A percentile compares a stretch with the other conserved stretches of the same genome.
Conservation (phyloP, 2,329 filamentous ascomycete genomes). For the Penicillium capsulatum region DNA sequence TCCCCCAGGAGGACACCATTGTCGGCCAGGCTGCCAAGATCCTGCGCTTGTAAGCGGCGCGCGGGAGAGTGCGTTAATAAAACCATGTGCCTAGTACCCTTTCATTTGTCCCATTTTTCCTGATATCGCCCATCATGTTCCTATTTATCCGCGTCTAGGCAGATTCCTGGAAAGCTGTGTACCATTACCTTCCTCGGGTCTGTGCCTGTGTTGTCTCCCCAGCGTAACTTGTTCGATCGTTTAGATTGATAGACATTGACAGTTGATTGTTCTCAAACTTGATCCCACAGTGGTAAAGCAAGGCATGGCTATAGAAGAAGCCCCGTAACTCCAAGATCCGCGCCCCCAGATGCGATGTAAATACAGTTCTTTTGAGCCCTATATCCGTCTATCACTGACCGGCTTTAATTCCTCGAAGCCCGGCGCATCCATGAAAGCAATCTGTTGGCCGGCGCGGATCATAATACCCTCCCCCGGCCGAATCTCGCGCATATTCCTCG, state of each 20-base stretch:
- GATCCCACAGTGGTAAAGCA: no score
- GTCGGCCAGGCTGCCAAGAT: constrained; percentile 86
- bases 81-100: constrained; percentile 34
- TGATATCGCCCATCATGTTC: constrained; percentile 24
- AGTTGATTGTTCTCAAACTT: constrained; percentile 4
- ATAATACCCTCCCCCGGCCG: constrained; percentile 46
- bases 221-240: constrained; percentile 13
- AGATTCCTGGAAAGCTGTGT: constrained; percentile 26
- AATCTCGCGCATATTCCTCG: constrained; percentile 53
- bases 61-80: constrained; percentile 26
- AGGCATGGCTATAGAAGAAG: background rate
- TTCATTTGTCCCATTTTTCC: constrained; percentile 24
- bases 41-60: constrained; percentile 62
- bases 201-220: constrained; percentile 11
- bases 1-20: constrained; percentile 87
- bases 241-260: constrained; percentile 19
- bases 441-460: constrained; percentile 51
- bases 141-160: constrained; percentile 22
- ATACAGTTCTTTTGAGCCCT: no score
- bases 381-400: constrained; percentile 6
- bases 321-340: background rate
- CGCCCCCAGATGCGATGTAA: no score
- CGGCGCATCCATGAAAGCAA: constrained; percentile 41
- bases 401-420: constrained; percentile 16
- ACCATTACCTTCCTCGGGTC: constrained; percentile 22